Percentiles rank a stretch among this genome's conserved stretches.
phyloP scores from a whole-genome alignment of 257 asterid genomes.

The Solanum clarkiae region DNA sequence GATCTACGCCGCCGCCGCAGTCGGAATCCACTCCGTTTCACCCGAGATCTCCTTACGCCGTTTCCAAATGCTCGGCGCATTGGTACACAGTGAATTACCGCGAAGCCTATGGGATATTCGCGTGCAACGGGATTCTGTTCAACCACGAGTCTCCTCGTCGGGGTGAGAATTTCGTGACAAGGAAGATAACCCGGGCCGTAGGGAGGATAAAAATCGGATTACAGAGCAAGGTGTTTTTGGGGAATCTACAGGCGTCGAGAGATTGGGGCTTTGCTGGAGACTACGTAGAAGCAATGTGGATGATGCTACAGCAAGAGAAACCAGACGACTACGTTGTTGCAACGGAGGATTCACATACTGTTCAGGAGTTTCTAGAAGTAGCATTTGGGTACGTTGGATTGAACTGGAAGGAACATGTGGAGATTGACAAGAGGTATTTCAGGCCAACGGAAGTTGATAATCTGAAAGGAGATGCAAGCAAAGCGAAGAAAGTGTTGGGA shows the following conservation, averaged over 20 bases:
- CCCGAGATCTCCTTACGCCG: slow-evolving; percentile 96
- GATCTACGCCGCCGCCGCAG: slow-evolving; percentile 95
- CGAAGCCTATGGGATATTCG: slow-evolving; percentile 79
- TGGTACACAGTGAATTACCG: slow-evolving; percentile 99
- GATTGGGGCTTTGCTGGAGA: slow-evolving; percentile 99
- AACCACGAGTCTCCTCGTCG: slow-evolving; percentile 89
- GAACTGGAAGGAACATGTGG: slow-evolving; percentile 87
- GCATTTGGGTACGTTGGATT: slow-evolving; percentile 80
- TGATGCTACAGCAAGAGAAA: slow-evolving; percentile 96
- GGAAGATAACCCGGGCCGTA: slow-evolving; percentile 92
- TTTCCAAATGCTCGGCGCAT: slow-evolving; percentile 92
- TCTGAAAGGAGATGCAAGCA: slow-evolving; percentile 72
- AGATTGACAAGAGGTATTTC: slow-evolving; percentile 73
- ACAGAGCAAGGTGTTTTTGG: slow-evolving; percentile 82
- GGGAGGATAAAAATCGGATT: slow-evolving; percentile 89
- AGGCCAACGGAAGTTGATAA: slow-evolving; percentile 93
- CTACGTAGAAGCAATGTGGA: slow-evolving; percentile 98
- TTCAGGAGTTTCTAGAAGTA: slow-evolving; percentile 64
- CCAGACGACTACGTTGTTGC: slow-evolving; percentile 97
- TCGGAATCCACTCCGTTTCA: slow-evolving; percentile 75
- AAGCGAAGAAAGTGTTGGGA: slow-evolving; percentile 66
- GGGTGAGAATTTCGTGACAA: slow-evolving; percentile 92
- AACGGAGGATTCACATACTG: slow-evolving; percentile 92
- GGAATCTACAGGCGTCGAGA: slow-evolving; percentile 77
- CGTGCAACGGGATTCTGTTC: slow-evolving; percentile 89